Conservation (phyloP, 495 filamentous ascomycete genomes). For the Penicilliopsis zonata region DNA sequence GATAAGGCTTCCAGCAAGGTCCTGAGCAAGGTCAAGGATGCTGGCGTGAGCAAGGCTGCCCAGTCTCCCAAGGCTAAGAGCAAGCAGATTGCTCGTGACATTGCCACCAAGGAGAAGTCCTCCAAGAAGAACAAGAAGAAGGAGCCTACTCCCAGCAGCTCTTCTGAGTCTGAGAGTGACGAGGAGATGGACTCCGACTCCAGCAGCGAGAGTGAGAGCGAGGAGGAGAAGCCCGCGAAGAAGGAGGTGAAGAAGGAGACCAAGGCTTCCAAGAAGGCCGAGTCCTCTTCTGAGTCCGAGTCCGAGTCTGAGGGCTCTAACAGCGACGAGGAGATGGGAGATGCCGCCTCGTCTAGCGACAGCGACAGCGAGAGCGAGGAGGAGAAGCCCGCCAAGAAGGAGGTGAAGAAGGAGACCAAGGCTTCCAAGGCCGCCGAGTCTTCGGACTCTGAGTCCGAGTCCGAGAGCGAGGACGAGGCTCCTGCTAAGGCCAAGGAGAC, state of each 20-base stretch:
- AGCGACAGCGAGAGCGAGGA: constrained; percentile 8
- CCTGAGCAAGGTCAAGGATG: constrained; percentile 41
- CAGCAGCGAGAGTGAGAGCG: constrained; percentile 23
- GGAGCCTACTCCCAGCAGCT: constrained; percentile 37
- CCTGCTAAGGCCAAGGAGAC: constrained; percentile 32
- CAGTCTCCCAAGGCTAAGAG: constrained; percentile 37
- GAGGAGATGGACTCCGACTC: constrained; percentile 29
- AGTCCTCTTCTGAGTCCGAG: constrained; percentile 26
- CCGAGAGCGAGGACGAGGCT: constrained; percentile 37
- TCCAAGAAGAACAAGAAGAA: constrained; percentile 25
- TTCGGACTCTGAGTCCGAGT: constrained; percentile 33
- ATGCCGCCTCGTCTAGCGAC: constrained; percentile 3
- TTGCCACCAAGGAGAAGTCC: constrained; percentile 31
- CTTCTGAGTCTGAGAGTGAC: constrained; percentile 30
- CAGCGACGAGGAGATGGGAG: constrained; percentile 1
- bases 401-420: constrained; percentile 12
- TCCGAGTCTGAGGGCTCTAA: constrained; percentile 13
- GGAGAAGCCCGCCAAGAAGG: constrained; percentile 10
- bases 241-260: constrained; percentile 15
- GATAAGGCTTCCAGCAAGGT: constrained; percentile 35
- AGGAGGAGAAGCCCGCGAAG: constrained; percentile 22
- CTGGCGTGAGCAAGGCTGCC: constrained; percentile 37
- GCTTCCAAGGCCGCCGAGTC: constrained; percentile 14
- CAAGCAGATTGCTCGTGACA: constrained; percentile 35
- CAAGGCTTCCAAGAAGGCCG: constrained; percentile 18